These are phyloP conservation scores for Macadamia tetraphylla DNA, from an alignment of 164 flowering plant genomes.

Conservation along the genomic window DNA sequence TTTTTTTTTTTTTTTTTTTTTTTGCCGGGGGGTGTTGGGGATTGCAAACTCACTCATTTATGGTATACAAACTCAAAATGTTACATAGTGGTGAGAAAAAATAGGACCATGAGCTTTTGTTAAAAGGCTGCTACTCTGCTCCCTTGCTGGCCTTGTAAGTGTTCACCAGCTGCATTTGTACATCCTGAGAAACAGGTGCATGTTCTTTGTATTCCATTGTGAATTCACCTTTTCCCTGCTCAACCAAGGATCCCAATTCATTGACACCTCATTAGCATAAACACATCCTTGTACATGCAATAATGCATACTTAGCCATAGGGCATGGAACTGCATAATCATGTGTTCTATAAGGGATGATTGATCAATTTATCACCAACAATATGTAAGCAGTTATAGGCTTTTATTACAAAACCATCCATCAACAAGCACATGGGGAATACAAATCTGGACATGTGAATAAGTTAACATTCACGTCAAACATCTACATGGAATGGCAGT, in stretches of 20 bases:
- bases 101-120: neutral
- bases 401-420: neutral
- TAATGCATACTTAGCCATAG: too few species aligned
- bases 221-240: conserved; percentile 98
- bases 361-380: too few species aligned
- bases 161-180: conserved; percentile 82
- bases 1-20: too few species aligned
- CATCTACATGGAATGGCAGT: too few species aligned
- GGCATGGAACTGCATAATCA: too few species aligned
- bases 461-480: too few species aligned
- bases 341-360: too few species aligned
- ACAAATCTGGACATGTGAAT: too few species aligned
- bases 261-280: neutral
- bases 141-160: conserved; percentile 32
- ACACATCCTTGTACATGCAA: too few species aligned
- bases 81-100: neutral
- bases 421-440: neutral
- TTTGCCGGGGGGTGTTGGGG: too few species aligned
- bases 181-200: conserved; percentile 70
- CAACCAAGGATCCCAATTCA: neutral
- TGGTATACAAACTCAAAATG: neutral
- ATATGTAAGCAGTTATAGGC: too few species aligned
- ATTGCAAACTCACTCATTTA: neutral
- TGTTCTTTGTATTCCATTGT: conserved; percentile 98
- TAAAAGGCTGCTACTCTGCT: conserved; percentile 9